These are phyloP conservation scores for Stachybotrys echinatus DNA, from an alignment of 2,329 filamentous ascomycete species.

Conservation along the genomic window DNA sequence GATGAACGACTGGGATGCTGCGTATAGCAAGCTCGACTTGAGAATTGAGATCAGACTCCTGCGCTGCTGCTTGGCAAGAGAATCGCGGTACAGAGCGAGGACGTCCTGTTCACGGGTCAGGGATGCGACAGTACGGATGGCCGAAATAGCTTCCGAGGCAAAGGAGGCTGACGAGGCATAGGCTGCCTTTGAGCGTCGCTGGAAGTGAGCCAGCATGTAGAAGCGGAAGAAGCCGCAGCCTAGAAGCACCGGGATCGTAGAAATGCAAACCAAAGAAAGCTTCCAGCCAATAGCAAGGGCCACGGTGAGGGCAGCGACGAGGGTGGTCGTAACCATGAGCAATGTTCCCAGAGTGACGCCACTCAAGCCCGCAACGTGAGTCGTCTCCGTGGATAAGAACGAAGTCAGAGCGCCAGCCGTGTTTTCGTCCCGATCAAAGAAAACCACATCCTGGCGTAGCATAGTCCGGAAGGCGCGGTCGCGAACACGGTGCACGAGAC, in stretches of 20 bases:
- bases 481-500: constrained; percentile 76
- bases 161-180: constrained; percentile 79
- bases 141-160: constrained; percentile 88
- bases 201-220: constrained; percentile 75
- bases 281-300: constrained; percentile 82
- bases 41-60: constrained; percentile 67
- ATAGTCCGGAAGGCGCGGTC: constrained; percentile 80
- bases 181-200: constrained; percentile 70
- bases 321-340: constrained; percentile 72
- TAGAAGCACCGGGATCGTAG: constrained; percentile 71
- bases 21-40: constrained; percentile 74
- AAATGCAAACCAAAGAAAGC: constrained; percentile 74
- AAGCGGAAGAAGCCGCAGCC: constrained; percentile 85
- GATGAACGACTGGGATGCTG: constrained; percentile 75
- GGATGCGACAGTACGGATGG: constrained; percentile 88
- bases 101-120: constrained; percentile 85
- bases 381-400: constrained; percentile 85
- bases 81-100: constrained; percentile 61
- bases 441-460: constrained; percentile 86
- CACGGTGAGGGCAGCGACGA: constrained; percentile 67
- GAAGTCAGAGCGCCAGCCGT: constrained; percentile 83
- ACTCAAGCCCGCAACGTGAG: constrained; percentile 80
- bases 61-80: constrained; percentile 61
- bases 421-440: constrained; percentile 88
- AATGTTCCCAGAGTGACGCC: constrained; percentile 85